Evolutionary conservation across 2,329 filamentous ascomycete genomes (phyloP).

Genomic region (Grosmannia clavigera): DNA sequence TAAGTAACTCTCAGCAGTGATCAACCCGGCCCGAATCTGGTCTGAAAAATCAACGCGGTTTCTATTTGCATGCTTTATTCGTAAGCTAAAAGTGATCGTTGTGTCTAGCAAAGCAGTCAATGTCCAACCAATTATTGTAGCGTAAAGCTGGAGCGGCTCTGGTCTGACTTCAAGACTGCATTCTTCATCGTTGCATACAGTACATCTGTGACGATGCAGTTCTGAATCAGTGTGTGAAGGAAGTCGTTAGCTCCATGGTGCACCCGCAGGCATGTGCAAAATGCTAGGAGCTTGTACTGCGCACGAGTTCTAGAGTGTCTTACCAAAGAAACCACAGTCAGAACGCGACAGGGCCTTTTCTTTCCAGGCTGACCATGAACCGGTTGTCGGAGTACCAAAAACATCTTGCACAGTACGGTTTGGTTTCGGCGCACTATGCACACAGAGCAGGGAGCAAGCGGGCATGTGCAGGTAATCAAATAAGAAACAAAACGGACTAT

Average conservation of each 20-base stretch:
- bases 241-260: neutral
- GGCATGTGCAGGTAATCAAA: neutral
- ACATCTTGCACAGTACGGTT: constrained; percentile 30
- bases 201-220: neutral
- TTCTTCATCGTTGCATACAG: too few relatives aligned
- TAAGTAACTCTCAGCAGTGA: too few relatives aligned
- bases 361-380: neutral
- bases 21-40: too few relatives aligned
- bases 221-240: neutral
- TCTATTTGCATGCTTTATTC: too few relatives aligned
- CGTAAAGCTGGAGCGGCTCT: too few relatives aligned
- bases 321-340: constrained; percentile 7
- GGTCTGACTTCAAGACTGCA: too few relatives aligned
- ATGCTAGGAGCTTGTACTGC: constrained; percentile 6
- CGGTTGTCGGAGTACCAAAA: constrained; percentile 22
- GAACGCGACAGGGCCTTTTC: constrained; percentile 8
- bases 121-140: too few relatives aligned
- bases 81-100: too few relatives aligned
- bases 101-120: too few relatives aligned
- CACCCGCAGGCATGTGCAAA: constrained; percentile 5
- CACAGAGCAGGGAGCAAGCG: neutral
- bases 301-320: constrained; percentile 3
- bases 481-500: constrained; percentile 22
- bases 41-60: too few relatives aligned
- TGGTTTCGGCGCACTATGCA: constrained; percentile 32